Conservation (phyloP, 2,329 filamentous ascomycete species). For the Cordyceps tenuipes region DNA sequence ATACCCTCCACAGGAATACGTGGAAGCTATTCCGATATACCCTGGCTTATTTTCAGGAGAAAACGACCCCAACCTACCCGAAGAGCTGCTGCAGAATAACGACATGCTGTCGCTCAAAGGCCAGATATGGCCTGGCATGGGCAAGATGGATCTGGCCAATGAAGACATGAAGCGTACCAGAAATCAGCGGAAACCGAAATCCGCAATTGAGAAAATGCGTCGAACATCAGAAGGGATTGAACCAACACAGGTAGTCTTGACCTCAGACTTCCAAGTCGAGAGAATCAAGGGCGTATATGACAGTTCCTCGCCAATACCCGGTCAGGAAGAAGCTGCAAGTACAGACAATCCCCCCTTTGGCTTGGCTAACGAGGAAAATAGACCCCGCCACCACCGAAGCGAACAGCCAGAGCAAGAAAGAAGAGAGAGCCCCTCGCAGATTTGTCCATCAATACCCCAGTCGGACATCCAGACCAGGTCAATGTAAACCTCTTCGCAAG, state of each 20-base stretch:
- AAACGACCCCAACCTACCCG: conserved; percentile 21
- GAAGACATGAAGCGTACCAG: conserved; percentile 63
- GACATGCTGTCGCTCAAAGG: conserved; percentile 53
- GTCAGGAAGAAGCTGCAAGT: conserved; percentile 36
- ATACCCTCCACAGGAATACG: conserved; percentile 23
- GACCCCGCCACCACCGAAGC: conserved; percentile 24
- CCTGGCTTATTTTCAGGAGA: conserved; percentile 22
- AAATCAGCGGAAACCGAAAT: conserved; percentile 70
- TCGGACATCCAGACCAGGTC: conserved; percentile 10
- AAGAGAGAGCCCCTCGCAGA: conserved; percentile 27
- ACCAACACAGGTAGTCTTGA: conserved; percentile 57
- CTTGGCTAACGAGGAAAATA: neutral
- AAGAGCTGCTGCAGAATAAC: conserved; percentile 19
- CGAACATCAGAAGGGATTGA: conserved; percentile 55
- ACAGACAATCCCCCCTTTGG: neutral
- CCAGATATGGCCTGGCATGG: conserved; percentile 68
- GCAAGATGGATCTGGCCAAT: conserved; percentile 71
- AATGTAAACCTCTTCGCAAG: neutral
- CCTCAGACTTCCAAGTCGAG: conserved; percentile 40
- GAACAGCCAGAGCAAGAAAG: conserved; percentile 20
- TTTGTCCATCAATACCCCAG: conserved; percentile 27
- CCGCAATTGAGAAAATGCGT: conserved; percentile 59
- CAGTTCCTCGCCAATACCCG: conserved; percentile 40
- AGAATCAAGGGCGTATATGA: conserved; percentile 52
- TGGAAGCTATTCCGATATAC: conserved; percentile 21